Evolutionary conservation across 768 basidiomycete genomes (phyloP).

Genomic region (Paxillus ammoniavirescens): DNA sequence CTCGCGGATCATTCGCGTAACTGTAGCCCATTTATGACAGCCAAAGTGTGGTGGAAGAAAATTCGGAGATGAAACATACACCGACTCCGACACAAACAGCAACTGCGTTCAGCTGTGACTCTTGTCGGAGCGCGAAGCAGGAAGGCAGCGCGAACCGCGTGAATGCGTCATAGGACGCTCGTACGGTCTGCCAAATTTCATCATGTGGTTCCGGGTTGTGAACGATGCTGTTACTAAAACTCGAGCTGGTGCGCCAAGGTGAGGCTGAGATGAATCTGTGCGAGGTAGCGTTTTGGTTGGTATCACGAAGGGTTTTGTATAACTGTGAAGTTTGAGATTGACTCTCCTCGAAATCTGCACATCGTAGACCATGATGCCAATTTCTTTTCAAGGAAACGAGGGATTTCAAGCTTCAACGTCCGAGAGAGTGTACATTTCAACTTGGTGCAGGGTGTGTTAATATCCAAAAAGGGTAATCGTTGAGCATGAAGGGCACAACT

Average conservation of each 20-base stretch:
- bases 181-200: not conserved
- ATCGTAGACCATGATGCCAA: too few species aligned
- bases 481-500: not conserved
- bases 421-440: too few species aligned
- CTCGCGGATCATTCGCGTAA: conserved; percentile 27
- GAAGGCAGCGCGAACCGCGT: not conserved
- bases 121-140: conserved; percentile 1
- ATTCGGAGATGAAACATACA: conserved; percentile 27
- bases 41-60: not conserved
- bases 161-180: not conserved
- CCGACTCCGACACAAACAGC: conserved; percentile 20
- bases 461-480: conserved; percentile 15
- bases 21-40: conserved; percentile 13
- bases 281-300: too few species aligned
- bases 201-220: not conserved
- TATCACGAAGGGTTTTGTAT: too few species aligned
- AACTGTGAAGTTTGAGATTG: too few species aligned
- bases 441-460: too few species aligned
- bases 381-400: too few species aligned
- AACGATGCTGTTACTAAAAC: not conserved
- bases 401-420: too few species aligned
- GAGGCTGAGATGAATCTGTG: too few species aligned
- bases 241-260: too few species aligned
- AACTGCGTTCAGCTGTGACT: not conserved
- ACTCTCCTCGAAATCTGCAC: too few species aligned